A percentile compares a stretch with the other conserved stretches of the same genome.
Evolutionary conservation across 805 yeast species (phyloP).

Genomic region (Yamadazyma kitorensis): DNA sequence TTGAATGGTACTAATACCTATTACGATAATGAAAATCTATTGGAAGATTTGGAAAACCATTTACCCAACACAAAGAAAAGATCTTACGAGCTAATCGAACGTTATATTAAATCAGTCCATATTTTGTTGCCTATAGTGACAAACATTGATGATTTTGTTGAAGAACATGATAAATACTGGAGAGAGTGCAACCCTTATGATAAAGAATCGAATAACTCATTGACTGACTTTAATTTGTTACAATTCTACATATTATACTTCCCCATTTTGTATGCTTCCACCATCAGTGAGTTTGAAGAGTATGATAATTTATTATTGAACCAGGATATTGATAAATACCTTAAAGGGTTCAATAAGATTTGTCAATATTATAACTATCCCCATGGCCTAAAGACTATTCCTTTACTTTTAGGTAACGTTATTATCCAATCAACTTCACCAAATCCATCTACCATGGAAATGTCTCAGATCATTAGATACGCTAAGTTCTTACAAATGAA

Average conservation of each 20-base stretch:
- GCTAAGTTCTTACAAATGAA: conserved; percentile 56
- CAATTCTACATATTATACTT: conserved; percentile 50
- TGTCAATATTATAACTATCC: conserved; percentile 52
- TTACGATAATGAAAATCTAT: conserved; percentile 32
- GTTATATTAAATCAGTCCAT: conserved; percentile 53
- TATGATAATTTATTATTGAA: conserved; percentile 45
- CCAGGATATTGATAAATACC: conserved; percentile 48
- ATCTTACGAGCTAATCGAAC: conserved; percentile 44
- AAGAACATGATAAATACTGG: conserved; percentile 52
- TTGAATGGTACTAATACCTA: conserved; percentile 39
- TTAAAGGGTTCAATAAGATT: conserved; percentile 48
- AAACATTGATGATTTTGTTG: conserved; percentile 42
- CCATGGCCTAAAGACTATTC: conserved; percentile 41
- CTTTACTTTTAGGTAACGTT: conserved; percentile 46
- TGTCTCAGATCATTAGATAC: conserved; percentile 53
- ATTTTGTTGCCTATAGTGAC: conserved; percentile 51
- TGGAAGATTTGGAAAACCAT: conserved; percentile 38
- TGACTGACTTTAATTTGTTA: conserved; percentile 33
- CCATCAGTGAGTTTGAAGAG: conserved; percentile 59
- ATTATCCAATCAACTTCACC: conserved; percentile 52
- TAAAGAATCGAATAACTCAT: conserved; percentile 12
- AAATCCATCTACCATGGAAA: conserved; percentile 53
- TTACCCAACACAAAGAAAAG: conserved; percentile 44
- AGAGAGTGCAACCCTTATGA: conserved; percentile 20
- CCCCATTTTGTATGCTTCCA: conserved; percentile 56